Evolutionary conservation across 352 stramenopile species (phyloP), one percentile per base, ranked within the genome.

Genomic region (Halophytophthora polymorphica): DNA sequence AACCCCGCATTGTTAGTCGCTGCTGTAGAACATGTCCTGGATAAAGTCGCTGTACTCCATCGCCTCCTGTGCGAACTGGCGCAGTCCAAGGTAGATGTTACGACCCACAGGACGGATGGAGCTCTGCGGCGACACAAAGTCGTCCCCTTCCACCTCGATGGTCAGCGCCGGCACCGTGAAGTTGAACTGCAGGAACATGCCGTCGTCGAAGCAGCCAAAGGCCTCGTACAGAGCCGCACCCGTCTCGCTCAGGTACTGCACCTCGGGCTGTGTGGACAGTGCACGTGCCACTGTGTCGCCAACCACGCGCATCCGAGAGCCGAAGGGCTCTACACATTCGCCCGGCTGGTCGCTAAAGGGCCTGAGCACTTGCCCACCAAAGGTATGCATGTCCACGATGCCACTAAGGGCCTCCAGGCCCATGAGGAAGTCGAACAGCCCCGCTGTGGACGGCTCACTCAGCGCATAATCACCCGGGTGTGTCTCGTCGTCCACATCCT

Each of bases 201-300:
- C 67, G 38, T 91, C 80, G 50, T 86, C 73, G 41, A 89, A 77
- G 53, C 77, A 89, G 11, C 80, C 80, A 44, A 81, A 91, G 17
- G 77, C 75, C 39, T 74, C 63, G 60, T 91, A 91, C 2, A 91
- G 56, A 3, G 64, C 64, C 3, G 60, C 70, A 10, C 72, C 69
- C 1, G 69, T 72, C 63, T 91, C 63, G 33, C 72, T 86, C 17
- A 66, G 21, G 49, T 90, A 90, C 18, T 81, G 63, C 31, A 57
- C 55, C 2, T 42, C 47, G 2, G 64, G 42, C 12, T 72, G 18
- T 1, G 61, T 69, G 0, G 73, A 86, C 51, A 85, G 70, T 15
- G 74, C 71, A 14, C 73, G 67, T 11, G 65, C 57, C 14, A 89
- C 74, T 39, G 52, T 64, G 25, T 79, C 66, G 0, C 66, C 74